Evolutionary conservation across 768 basidiomycete genomes (phyloP).

Genomic region (Galerina marginata): DNA sequence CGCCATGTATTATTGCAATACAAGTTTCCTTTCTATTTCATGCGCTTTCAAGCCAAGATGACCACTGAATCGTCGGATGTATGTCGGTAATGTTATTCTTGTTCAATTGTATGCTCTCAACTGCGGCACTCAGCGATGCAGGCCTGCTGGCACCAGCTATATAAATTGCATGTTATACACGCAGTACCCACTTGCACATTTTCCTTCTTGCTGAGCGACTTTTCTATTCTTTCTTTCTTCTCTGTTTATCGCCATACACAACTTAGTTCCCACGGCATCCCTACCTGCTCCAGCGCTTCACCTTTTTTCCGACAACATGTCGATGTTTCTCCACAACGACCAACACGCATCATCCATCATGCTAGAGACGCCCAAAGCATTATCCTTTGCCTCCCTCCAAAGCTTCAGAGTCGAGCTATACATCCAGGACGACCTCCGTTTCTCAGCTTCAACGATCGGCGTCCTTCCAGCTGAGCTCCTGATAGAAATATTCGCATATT

Average conservation of each 20-base stretch:
- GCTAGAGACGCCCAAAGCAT: not conserved
- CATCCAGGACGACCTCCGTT: not conserved
- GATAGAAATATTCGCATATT: conserved; percentile 61
- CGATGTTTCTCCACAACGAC: not conserved
- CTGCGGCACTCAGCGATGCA: too few species aligned
- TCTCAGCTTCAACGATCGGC: conserved; percentile 24
- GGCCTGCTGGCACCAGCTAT: too few species aligned
- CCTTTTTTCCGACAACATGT: conserved; percentile 5
- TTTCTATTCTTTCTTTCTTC: not conserved
- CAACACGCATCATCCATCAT: not conserved
- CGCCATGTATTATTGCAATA: too few species aligned
- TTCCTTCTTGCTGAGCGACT: too few species aligned
- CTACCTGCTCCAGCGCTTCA: not conserved
- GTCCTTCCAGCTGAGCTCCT: conserved; percentile 66
- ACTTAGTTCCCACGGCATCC: conserved; percentile 8
- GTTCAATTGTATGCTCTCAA: not conserved
- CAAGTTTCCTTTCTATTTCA: not conserved
- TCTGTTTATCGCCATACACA: not conserved
- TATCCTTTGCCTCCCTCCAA: not conserved
- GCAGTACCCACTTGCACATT: too few species aligned
- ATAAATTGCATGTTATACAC: too few species aligned
- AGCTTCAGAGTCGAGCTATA: not conserved
- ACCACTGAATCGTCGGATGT: not conserved
- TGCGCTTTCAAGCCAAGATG: not conserved
- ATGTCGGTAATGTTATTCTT: not conserved